Conservation (phyloP, 257 asterid genomes). For the Eustoma russellianum region DNA sequence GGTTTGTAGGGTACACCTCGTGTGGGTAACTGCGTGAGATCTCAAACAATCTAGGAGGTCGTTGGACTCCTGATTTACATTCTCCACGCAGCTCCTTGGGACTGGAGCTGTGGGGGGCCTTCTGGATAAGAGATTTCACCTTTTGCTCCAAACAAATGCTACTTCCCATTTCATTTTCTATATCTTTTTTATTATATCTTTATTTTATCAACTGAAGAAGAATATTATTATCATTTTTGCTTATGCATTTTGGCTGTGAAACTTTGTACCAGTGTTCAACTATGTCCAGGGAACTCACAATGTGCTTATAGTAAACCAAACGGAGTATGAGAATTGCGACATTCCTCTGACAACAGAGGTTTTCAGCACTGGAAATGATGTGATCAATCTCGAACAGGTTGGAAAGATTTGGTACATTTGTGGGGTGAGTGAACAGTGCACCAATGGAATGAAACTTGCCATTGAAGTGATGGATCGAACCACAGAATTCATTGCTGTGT, state of each 20-base stretch:
- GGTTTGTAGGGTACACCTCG: no score
- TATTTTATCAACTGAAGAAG: no score
- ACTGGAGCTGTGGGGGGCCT: no score
- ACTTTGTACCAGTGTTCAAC: slow-evolving; percentile 16
- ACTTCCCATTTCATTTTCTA: no score
- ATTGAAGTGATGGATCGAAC: slow-evolving; percentile 11
- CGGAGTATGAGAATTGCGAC: slow-evolving; percentile 5
- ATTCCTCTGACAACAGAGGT: not conserved
- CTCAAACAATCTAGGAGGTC: no score
- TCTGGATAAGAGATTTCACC: no score
- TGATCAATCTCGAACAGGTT: not conserved
- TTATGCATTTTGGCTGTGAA: not conserved
- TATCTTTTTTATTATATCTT: no score
- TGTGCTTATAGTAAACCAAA: slow-evolving; percentile 14
- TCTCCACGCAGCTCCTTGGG: no score
- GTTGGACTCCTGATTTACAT: no score
- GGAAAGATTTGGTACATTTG: slow-evolving; percentile 23
- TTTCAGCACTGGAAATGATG: slow-evolving; percentile 10
- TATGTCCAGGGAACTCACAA: slow-evolving; percentile 8
- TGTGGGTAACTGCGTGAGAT: no score
- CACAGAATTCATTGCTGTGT: slow-evolving; percentile 11
- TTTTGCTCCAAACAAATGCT: no score
- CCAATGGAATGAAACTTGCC: slow-evolving; percentile 11
- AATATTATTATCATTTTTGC: not conserved
- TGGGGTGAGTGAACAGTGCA: slow-evolving; percentile 9